A percentile compares a stretch with the other conserved stretches of the same genome.
Evolutionary conservation across 2,329 filamentous ascomycete genomes (phyloP).

Genomic region (Fusarium brevicatenulatum): DNA sequence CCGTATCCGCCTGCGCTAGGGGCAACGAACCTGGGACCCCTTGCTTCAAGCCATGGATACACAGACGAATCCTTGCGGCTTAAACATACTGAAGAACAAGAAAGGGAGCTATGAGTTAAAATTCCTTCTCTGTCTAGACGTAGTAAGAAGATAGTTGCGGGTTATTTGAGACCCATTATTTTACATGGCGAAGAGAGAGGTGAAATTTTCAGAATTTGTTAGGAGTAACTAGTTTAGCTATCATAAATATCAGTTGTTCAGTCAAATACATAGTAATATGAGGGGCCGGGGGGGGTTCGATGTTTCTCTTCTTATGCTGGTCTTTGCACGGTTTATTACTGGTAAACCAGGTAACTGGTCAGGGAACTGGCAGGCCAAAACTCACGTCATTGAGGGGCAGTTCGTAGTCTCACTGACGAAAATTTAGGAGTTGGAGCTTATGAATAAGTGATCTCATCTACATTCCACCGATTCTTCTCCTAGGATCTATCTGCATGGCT

Average conservation of each 20-base stretch:
- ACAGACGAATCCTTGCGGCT: conserved; percentile 34
- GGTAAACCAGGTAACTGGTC: conserved; percentile 11
- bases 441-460: conserved; percentile 25
- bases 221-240: background rate
- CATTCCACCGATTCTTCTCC: conserved; percentile 27
- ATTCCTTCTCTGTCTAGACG: background rate
- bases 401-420: conserved; percentile 14
- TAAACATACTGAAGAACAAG: background rate
- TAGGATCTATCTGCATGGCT: conserved; percentile 1
- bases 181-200: background rate
- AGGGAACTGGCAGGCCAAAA: conserved; percentile 24
- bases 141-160: background rate
- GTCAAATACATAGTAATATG: background rate
- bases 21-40: conserved; percentile 24
- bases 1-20: conserved; percentile 39
- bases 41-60: conserved; percentile 28
- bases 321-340: conserved; percentile 11
- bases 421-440: conserved; percentile 19
- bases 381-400: conserved; percentile 44
- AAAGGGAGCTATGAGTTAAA: background rate
- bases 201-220: background rate
- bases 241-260: background rate
- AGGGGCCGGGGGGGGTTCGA: background rate
- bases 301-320: background rate
- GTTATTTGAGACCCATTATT: background rate